Evolutionary conservation across 495 filamentous ascomycete species (phyloP).

Genomic region (Hypoxylon cercidicola): DNA sequence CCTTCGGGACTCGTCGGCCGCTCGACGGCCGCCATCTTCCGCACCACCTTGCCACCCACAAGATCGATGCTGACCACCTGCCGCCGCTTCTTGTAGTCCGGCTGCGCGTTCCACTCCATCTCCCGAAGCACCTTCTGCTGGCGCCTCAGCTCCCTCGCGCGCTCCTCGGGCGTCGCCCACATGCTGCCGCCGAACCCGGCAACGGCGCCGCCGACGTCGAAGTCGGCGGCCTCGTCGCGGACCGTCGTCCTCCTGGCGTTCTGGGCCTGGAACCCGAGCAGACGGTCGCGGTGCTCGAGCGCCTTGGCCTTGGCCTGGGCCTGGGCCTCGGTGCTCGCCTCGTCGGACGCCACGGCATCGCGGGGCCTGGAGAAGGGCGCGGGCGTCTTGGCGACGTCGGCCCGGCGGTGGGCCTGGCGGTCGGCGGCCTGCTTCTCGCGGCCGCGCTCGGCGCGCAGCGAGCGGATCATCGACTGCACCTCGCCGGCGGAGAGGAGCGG

Average conservation of each 20-base stretch:
- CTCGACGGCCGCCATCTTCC: conserved; percentile 74
- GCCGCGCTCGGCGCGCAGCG: conserved; percentile 85
- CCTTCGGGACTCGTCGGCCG: conserved; percentile 59
- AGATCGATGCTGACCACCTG: conserved; percentile 90
- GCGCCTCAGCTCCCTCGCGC: conserved; percentile 85
- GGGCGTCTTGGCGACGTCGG: conserved; percentile 67
- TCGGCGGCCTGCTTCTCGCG: conserved; percentile 84
- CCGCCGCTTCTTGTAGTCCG: conserved; percentile 82
- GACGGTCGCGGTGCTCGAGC: conserved; percentile 80
- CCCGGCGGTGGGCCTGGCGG: conserved; percentile 69
- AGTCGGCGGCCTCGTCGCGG: conserved; percentile 93
- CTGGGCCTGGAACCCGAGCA: conserved; percentile 86
- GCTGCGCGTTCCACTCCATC: conserved; percentile 88
- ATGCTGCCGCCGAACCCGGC: conserved; percentile 65
- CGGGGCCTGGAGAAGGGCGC: conserved; percentile 61
- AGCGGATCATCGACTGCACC: conserved; percentile 84
- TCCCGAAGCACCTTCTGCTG: conserved; percentile 90
- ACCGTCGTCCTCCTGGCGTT: conserved; percentile 89
- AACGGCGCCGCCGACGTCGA: conserved; percentile 73
- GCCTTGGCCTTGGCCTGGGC: too few relatives aligned
- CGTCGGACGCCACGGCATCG: conserved; percentile 49
- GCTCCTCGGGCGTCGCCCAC: conserved; percentile 89
- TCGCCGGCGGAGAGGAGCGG: conserved; percentile 77
- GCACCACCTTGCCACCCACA: conserved; percentile 77
- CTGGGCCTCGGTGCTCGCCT: conserved; percentile 52